phyloP scores from a whole-genome alignment of 1,284 basidiomycete species.

The Macrocybe sp. region DNA sequence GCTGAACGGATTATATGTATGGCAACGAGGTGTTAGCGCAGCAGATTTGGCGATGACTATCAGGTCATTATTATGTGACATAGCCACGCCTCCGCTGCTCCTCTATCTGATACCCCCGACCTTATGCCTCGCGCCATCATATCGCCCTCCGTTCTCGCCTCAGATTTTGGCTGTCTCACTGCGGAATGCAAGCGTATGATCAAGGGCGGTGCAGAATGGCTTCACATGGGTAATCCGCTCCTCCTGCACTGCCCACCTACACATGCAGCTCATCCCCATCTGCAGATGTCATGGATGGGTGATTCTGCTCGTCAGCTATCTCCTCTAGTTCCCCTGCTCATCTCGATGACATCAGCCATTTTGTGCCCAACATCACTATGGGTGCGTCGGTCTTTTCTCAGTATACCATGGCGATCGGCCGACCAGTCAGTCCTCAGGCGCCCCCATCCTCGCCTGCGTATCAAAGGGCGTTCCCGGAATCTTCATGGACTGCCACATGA shows the following conservation, averaged over 20 bases:
- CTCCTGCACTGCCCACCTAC: neutral
- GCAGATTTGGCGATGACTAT: slow-evolving; percentile 1
- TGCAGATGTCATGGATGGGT: slow-evolving; percentile 96
- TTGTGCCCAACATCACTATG: slow-evolving; percentile 98
- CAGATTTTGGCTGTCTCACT: slow-evolving; percentile 90
- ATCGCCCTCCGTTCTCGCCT: slow-evolving; percentile 87
- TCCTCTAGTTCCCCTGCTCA: slow-evolving; percentile 7
- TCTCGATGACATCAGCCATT: slow-evolving; percentile 60
- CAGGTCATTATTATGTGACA: neutral
- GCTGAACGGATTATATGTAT: neutral
- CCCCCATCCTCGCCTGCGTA: slow-evolving; percentile 88
- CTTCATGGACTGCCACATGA: slow-evolving; percentile 99
- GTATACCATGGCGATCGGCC: neutral
- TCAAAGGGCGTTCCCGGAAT: slow-evolving; percentile 87
- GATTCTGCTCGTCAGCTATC: slow-evolving; percentile 14
- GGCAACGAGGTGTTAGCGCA: neutral
- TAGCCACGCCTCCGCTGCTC: slow-evolving; percentile 5
- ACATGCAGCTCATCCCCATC: slow-evolving; percentile 1
- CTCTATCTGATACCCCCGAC: neutral
- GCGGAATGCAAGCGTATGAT: slow-evolving; percentile 94
- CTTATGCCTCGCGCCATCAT: slow-evolving; percentile 83
- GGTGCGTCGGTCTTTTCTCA: slow-evolving; percentile 40
- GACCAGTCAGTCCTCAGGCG: slow-evolving; percentile 45
- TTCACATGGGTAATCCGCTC: slow-evolving; percentile 81
- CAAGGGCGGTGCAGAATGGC: slow-evolving; percentile 88